Conservation (phyloP, 371 early-diverging fungal genomes). For the Amoeboaphelidium protococcarum region DNA sequence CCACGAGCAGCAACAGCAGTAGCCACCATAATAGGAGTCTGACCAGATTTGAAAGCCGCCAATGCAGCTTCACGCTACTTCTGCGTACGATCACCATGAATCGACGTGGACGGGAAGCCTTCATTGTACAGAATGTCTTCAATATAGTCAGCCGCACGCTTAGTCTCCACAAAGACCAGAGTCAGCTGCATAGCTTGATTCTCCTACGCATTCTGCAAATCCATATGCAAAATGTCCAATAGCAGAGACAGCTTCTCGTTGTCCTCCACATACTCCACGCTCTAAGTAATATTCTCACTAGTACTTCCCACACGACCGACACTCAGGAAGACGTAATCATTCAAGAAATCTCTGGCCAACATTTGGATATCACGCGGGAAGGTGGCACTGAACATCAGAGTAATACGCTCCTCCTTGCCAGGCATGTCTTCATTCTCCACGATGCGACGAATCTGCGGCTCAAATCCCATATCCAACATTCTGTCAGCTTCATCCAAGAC, state of each 20-base stretch:
- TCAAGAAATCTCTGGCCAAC: slow-evolving; percentile 77
- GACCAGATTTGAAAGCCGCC: slow-evolving; percentile 61
- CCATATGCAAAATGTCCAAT: slow-evolving; percentile 50
- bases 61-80: slow-evolving; percentile 86
- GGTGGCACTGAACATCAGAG: slow-evolving; percentile 93
- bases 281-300: slow-evolving; percentile 86
- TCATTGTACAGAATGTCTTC: slow-evolving; percentile 35
- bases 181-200: slow-evolving; percentile 25
- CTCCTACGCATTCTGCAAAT: slow-evolving; percentile 18
- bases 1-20: slow-evolving; percentile 99
- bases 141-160: slow-evolving; percentile 44
- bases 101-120: slow-evolving; percentile 68
- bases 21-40: slow-evolving; percentile 84
- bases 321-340: slow-evolving; percentile 69
- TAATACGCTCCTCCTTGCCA: slow-evolving; percentile 40
- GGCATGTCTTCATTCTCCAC: slow-evolving; percentile 88
- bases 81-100: slow-evolving; percentile 91
- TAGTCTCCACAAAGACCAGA: slow-evolving; percentile 59
- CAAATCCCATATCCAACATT: slow-evolving; percentile 98
- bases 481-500: slow-evolving; percentile 97
- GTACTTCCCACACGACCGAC: slow-evolving; percentile 90
- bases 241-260: slow-evolving; percentile 52
- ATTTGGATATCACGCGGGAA: slow-evolving; percentile 84
- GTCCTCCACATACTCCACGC: slow-evolving; percentile 58
- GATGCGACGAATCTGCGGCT: slow-evolving; percentile 89